These are phyloP conservation scores for Micromonas commoda DNA, from an alignment of 139 green algal species.

Conservation along the genomic window DNA sequence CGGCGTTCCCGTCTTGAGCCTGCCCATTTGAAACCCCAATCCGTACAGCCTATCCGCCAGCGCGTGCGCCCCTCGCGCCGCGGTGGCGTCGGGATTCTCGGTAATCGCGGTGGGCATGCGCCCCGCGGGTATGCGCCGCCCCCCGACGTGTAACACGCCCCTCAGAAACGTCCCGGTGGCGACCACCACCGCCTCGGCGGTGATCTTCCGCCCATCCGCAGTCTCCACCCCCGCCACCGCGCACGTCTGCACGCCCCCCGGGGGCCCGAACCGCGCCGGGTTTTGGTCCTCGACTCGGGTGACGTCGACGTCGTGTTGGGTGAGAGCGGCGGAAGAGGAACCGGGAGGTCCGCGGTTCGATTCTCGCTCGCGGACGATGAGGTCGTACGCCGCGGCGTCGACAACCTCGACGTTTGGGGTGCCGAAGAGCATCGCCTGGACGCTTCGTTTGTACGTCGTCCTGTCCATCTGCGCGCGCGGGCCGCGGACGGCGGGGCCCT, in stretches of 20 bases:
- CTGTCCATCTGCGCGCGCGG: slow-evolving; percentile 50
- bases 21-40: slow-evolving; percentile 87
- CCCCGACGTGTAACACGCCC: slow-evolving; percentile 92
- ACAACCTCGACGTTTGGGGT: slow-evolving; percentile 34
- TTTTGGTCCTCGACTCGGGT: too few species aligned
- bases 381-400: slow-evolving; percentile 46
- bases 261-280: too few species aligned
- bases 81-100: slow-evolving; percentile 26
- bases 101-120: not conserved
- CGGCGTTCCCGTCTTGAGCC: slow-evolving; percentile 94
- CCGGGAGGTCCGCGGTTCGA: too few species aligned
- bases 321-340: slow-evolving; percentile 41
- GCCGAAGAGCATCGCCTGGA: slow-evolving; percentile 36
- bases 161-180: slow-evolving; percentile 99
- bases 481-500: slow-evolving; percentile 20
- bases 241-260: too few species aligned
- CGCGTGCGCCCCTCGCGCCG: slow-evolving; percentile 51
- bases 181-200: slow-evolving; percentile 70
- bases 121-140: slow-evolving; percentile 46
- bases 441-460: slow-evolving; percentile 45
- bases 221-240: slow-evolving; percentile 86
- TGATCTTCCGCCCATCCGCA: slow-evolving; percentile 82
- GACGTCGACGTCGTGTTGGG: too few species aligned
- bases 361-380: slow-evolving; percentile 35
- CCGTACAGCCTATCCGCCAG: slow-evolving; percentile 80